These are phyloP conservation scores for Penicillium sp. DNA, from an alignment of 2,329 filamentous ascomycete species.

Conservation along the genomic window DNA sequence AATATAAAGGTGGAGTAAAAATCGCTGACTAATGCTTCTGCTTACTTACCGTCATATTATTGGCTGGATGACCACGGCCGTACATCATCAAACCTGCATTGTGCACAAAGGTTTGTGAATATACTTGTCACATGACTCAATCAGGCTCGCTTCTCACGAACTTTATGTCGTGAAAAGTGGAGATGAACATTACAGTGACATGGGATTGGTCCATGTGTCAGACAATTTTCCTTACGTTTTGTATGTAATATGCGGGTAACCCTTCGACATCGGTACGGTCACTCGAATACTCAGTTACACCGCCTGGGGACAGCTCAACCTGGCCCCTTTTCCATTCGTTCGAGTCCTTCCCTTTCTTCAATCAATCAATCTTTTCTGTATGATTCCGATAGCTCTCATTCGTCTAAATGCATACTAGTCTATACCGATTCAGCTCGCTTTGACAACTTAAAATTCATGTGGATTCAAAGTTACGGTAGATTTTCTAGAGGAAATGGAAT, in stretches of 20 bases:
- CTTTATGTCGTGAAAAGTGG: too few species aligned
- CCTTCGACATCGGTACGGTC: background rate
- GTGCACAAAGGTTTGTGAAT: background rate
- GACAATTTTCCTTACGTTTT: background rate
- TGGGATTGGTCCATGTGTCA: background rate
- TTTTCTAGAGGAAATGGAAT: background rate
- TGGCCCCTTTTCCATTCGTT: too few species aligned
- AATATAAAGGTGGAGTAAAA: background rate
- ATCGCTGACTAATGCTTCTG: background rate
- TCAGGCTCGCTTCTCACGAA: too few species aligned
- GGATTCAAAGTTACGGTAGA: background rate
- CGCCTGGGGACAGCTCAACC: background rate
- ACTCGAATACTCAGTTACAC: background rate
- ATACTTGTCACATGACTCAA: background rate
- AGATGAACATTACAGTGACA: background rate
- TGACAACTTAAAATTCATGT: background rate
- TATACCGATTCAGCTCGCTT: too few species aligned
- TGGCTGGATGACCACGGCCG: background rate
- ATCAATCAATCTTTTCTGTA: too few species aligned
- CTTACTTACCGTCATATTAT: background rate
- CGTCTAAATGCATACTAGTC: background rate
- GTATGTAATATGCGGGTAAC: conserved; percentile 1
- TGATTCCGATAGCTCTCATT: too few species aligned
- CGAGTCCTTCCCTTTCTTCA: too few species aligned
- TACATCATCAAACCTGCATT: too few species aligned